Percentiles rank a stretch among this genome's conserved stretches.
These are phyloP conservation scores for Leptodermis oblonga DNA, from an alignment of 257 asterid genomes.

Conservation along the genomic window DNA sequence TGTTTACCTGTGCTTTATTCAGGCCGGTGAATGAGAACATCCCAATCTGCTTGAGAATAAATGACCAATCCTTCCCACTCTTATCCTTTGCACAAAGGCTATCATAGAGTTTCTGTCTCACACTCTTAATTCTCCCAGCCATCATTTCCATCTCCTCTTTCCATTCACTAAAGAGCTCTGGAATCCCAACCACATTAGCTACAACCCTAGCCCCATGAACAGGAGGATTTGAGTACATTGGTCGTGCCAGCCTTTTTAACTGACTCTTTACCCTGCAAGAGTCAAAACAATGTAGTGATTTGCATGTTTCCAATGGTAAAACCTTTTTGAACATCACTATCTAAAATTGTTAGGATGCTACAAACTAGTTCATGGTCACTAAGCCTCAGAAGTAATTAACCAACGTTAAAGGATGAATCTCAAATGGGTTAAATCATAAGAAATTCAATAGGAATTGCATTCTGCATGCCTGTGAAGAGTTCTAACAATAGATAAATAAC, in stretches of 20 bases:
- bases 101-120: conserved; percentile 66
- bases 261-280: conserved; percentile 85
- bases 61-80: conserved; percentile 94
- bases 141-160: conserved; percentile 87
- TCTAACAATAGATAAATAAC: neutral
- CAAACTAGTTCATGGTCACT: neutral
- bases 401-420: neutral
- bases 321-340: neutral
- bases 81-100: conserved; percentile 58
- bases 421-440: too few species aligned
- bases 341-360: neutral
- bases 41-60: conserved; percentile 81
- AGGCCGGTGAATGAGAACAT: conserved; percentile 97
- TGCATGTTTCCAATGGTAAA: neutral
- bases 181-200: conserved; percentile 78
- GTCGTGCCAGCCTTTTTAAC: conserved; percentile 86
- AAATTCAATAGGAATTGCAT: conserved; percentile 1
- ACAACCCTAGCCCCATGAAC: conserved; percentile 93
- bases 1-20: conserved; percentile 76
- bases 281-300: neutral
- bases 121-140: conserved; percentile 95
- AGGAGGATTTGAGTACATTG: conserved; percentile 98
- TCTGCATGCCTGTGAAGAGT: neutral
- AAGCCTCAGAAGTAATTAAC: conserved; percentile 5
- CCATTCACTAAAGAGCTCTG: conserved; percentile 81